Base-by-base conservation (phyloP, 495 filamentous ascomycete species). In the Aspergillus sclerotioniger region DNA sequence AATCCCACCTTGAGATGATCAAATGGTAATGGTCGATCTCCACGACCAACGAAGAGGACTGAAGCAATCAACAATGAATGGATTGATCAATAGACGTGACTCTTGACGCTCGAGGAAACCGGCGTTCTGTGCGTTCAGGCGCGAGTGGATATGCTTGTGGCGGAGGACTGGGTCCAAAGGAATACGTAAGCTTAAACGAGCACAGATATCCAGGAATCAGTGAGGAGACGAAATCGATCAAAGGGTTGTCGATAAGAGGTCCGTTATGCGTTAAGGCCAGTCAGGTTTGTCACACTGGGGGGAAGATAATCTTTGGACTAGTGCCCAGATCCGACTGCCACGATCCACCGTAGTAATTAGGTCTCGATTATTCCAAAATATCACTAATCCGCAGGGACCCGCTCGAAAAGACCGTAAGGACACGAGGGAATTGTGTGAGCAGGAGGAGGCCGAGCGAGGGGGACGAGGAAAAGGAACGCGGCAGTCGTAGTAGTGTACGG, bases 381-480 rank as follows among this genome's bases (percentile, higher is more conserved):
- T 60, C 64, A 61, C 58, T 62, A 67, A 59, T 60, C 51, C 54
- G 58, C 57, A 53, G 58, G 65, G 55, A 60, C 53, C 65, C 62
- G 57, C 61, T 66, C 57, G 54, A 65, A 66, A 37, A 48, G 71
- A 65, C 64, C 62, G 65, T 62, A 44, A 58, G 56, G 54, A 51
- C 48, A 57, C 51, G 57, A 64, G 52, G 59, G 54, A 57, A 64
- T 56, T 54, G 64, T 62, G 56, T 60, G 58, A 59, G 61, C 60
- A 25, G 25, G 58, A 67, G 39, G 12, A 57, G 46, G 60, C 61
- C 64, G 64, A 71, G 66, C 53, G 65, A 64, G 49, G 56, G 59
- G 64, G 63, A 56, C 35, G 58, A 64, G 60, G 59, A 68, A 62
- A 57, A 65, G 62, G 64, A 68, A 70, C 12, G 37, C 43, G 39